Evolutionary conservation across 306 rosid genomes (phyloP).

Genomic region (Trifolium fragiferum): DNA sequence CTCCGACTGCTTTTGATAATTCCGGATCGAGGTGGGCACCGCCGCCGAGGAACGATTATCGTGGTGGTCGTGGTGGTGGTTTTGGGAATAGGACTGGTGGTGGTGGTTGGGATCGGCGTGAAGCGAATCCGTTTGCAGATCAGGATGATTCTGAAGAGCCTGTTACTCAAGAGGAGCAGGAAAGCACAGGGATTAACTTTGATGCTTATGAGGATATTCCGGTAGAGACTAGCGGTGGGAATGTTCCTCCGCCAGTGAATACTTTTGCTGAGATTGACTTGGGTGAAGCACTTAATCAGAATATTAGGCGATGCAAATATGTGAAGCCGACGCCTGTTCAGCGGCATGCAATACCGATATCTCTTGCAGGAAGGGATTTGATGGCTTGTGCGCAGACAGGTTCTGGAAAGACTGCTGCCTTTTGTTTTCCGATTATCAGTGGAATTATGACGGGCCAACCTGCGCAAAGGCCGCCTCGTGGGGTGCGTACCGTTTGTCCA

Average conservation of each 20-base stretch:
- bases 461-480: constrained; percentile 73
- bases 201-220: constrained; percentile 92
- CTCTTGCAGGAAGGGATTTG: constrained; percentile 80
- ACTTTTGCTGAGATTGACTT: constrained; percentile 89
- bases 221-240: constrained; percentile 80
- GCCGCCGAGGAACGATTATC: constrained; percentile 55
- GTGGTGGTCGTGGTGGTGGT: constrained; percentile 50
- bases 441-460: constrained; percentile 79
- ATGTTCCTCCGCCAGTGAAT: constrained; percentile 77
- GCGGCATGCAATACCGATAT: constrained; percentile 84
- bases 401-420: constrained; percentile 94
- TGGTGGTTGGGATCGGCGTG: constrained; percentile 78
- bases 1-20: constrained; percentile 40
- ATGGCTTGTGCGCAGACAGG: constrained; percentile 98
- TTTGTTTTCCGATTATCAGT: constrained; percentile 86
- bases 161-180: constrained; percentile 68
- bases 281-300: constrained; percentile 78
- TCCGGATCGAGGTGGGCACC: constrained; percentile 57
- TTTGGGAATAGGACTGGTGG: constrained; percentile 66
- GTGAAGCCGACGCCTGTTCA: constrained; percentile 89
- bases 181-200: constrained; percentile 70
- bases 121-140: constrained; percentile 73
- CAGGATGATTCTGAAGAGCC: constrained; percentile 58
- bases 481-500: constrained; percentile 76
- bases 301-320: constrained; percentile 81